phyloP scores from a whole-genome alignment of 352 stramenopile species.

The Phytophthora citricola region DNA sequence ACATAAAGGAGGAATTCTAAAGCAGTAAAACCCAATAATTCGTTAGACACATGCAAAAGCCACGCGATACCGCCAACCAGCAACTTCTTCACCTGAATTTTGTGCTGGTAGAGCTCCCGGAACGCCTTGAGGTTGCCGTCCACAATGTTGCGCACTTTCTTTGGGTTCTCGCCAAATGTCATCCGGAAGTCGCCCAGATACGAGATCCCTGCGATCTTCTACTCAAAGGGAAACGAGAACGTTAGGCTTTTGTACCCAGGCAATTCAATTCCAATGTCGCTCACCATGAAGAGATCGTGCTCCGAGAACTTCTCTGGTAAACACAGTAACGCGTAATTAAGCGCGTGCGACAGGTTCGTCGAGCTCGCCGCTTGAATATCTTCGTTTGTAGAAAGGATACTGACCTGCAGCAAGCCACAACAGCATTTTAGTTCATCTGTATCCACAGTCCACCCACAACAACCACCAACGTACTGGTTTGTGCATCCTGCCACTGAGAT shows the following conservation, averaged over 20 bases:
- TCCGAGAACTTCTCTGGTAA: slow-evolving; percentile 85
- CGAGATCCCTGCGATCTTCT: slow-evolving; percentile 91
- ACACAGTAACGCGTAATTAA: slow-evolving; percentile 78
- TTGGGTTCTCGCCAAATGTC: slow-evolving; percentile 91
- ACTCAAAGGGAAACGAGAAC: slow-evolving; percentile 3
- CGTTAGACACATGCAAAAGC: neutral
- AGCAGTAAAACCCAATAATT: slow-evolving; percentile 2
- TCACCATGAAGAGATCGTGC: slow-evolving; percentile 86
- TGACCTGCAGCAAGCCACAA: slow-evolving; percentile 48
- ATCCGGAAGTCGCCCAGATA: slow-evolving; percentile 92
- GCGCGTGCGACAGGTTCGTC: slow-evolving; percentile 73
- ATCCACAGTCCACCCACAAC: neutral
- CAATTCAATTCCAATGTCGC: neutral
- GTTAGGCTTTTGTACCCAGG: slow-evolving; percentile 1
- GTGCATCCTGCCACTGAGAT: slow-evolving; percentile 88
- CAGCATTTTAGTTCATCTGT: slow-evolving; percentile 7
- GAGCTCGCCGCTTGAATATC: slow-evolving; percentile 58
- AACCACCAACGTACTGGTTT: slow-evolving; percentile 67
- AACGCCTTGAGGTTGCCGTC: slow-evolving; percentile 84
- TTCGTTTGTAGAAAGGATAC: slow-evolving; percentile 56
- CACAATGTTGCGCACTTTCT: slow-evolving; percentile 93
- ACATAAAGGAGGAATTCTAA: slow-evolving; percentile 73
- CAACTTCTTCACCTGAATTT: slow-evolving; percentile 64
- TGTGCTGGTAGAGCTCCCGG: slow-evolving; percentile 71
- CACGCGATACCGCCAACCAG: neutral